phyloP scores from a whole-genome alignment of 495 filamentous ascomycete species.

The Cercophora newfieldiana region DNA sequence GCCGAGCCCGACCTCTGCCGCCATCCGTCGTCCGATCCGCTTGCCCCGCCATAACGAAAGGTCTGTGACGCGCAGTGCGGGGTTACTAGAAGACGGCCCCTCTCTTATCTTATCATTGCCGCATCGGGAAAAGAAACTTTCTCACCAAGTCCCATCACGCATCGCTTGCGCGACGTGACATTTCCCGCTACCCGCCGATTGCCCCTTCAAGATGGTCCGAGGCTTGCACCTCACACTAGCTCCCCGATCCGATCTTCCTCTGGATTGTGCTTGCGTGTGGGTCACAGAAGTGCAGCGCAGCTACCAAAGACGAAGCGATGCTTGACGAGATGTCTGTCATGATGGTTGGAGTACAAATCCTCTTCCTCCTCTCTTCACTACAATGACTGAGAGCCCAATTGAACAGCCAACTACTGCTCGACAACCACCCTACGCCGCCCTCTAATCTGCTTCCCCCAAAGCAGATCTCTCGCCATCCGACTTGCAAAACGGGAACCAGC shows the following conservation, averaged over 20 bases:
- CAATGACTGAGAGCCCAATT: constrained; percentile 1
- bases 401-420: background rate
- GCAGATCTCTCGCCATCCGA: too few species aligned
- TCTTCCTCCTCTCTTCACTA: constrained; percentile 2
- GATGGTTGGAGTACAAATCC: background rate
- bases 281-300: too few species aligned
- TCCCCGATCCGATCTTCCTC: background rate
- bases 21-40: too few species aligned
- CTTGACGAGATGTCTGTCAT: background rate
- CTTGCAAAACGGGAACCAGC: background rate
- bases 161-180: constrained; percentile 7
- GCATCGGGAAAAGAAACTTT: constrained; percentile 3
- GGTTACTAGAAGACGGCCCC: constrained; percentile 6
- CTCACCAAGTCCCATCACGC: constrained; percentile 1
- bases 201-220: constrained; percentile 7
- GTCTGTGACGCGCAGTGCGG: constrained; percentile 7
- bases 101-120: constrained; percentile 10
- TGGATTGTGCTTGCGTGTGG: background rate
- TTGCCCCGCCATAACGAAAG: background rate
- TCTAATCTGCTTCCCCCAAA: background rate
- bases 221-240: constrained; percentile 4
- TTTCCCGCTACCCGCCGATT: constrained; percentile 1
- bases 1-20: too few species aligned
- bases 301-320: background rate
- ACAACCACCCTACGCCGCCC: background rate